Conservation (phyloP, 768 basidiomycete species). For the Russula sp. region DNA sequence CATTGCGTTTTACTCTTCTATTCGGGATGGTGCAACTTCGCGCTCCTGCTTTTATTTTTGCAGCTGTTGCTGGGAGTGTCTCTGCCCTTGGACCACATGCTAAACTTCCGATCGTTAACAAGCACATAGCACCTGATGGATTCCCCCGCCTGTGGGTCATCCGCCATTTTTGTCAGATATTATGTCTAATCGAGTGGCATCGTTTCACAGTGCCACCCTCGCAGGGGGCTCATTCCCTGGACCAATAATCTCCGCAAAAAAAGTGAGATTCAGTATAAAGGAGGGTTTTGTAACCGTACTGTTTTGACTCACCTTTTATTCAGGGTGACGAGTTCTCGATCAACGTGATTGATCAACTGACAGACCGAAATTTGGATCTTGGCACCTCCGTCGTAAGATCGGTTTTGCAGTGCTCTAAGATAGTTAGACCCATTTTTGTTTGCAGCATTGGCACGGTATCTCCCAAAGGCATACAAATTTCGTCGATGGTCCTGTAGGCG, state of each 20-base stretch:
- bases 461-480: slow-evolving; percentile 28
- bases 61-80: neutral
- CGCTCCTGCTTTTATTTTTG: neutral
- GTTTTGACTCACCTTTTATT: neutral
- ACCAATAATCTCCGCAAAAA: slow-evolving; percentile 8
- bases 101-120: slow-evolving; percentile 8
- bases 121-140: slow-evolving; percentile 32
- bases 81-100: slow-evolving; percentile 5
- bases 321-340: neutral
- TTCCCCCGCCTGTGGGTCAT: slow-evolving; percentile 26
- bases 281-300: neutral
- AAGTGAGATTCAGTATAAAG: neutral
- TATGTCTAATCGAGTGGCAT: neutral
- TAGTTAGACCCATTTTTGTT: no score
- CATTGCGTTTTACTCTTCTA: no score
- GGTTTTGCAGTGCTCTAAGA: neutral
- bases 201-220: neutral
- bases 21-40: slow-evolving; percentile 5
- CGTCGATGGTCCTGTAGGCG: slow-evolving; percentile 33
- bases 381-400: slow-evolving; percentile 13
- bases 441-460: slow-evolving; percentile 32
- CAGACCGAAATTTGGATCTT: neutral
- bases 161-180: neutral
- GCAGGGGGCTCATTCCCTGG: slow-evolving; percentile 9
- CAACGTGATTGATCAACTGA: neutral